These are phyloP conservation scores for Talaromyces verruculosus DNA, from an alignment of 2,329 filamentous ascomycete genomes.

Conservation along the genomic window DNA sequence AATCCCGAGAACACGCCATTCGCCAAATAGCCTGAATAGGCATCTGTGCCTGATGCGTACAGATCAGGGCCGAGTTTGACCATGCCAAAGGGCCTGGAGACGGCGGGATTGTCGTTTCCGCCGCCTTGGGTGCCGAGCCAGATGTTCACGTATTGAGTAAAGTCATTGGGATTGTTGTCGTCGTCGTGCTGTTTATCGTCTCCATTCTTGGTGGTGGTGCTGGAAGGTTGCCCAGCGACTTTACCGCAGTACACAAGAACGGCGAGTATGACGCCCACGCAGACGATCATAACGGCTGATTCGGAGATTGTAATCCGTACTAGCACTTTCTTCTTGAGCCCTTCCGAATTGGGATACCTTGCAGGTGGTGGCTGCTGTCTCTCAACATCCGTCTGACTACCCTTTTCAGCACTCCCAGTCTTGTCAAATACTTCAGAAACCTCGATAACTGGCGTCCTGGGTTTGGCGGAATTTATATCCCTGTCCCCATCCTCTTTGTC, in stretches of 20 bases:
- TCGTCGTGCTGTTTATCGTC: not conserved
- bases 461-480: not conserved
- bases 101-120: slow-evolving; percentile 60
- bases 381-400: not conserved
- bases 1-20: slow-evolving; percentile 55
- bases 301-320: not conserved
- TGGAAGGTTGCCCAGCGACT: not conserved
- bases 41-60: slow-evolving; percentile 55
- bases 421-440: not conserved
- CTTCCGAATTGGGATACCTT: not conserved
- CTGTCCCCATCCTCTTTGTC: too few species aligned
- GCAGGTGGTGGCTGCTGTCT: not conserved
- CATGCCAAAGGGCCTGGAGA: slow-evolving; percentile 57
- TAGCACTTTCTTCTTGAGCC: not conserved
- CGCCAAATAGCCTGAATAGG: slow-evolving; percentile 56
- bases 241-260: not conserved
- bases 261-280: not conserved
- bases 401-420: not conserved
- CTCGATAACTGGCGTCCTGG: not conserved
- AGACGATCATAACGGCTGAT: slow-evolving; percentile 1
- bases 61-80: slow-evolving; percentile 59
- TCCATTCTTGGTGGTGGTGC: not conserved
- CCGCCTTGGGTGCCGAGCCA: slow-evolving; percentile 12
- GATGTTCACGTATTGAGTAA: slow-evolving; percentile 18
- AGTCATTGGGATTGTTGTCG: not conserved